Percentiles rank a stretch among this genome's conserved stretches.
Evolutionary conservation across 192 early-diverging fungal genomes (phyloP).

Genomic region (Coemansia sp.): DNA sequence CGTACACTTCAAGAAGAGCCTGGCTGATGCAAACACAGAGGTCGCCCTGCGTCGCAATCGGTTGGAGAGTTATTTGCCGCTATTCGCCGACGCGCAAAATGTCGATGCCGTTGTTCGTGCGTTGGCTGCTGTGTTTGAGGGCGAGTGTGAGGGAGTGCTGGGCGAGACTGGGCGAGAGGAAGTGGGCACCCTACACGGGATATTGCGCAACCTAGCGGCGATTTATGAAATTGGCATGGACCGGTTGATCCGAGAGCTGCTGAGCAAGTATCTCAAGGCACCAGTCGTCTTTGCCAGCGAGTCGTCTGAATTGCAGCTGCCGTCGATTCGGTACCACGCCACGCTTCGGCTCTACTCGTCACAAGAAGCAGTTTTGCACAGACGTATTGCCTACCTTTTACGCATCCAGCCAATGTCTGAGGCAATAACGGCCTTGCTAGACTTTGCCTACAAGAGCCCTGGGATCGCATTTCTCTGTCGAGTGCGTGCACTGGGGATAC

Average conservation of each 20-base stretch:
- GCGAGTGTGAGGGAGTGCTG: conserved; percentile 11
- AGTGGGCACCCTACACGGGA: conserved; percentile 19
- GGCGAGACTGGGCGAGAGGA: background rate
- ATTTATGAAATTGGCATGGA: conserved; percentile 40
- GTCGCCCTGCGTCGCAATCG: conserved; percentile 25
- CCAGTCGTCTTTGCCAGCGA: conserved; percentile 16
- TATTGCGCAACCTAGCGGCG: conserved; percentile 33
- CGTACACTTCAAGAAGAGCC: conserved; percentile 37
- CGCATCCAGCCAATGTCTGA: conserved; percentile 35
- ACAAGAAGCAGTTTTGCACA: conserved; percentile 49
- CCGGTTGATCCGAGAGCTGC: conserved; percentile 29
- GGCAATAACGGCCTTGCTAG: conserved; percentile 48
- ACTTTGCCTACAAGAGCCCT: conserved; percentile 54
- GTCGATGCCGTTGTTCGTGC: conserved; percentile 17
- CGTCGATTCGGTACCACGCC: conserved; percentile 41
- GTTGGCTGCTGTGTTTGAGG: conserved; percentile 40
- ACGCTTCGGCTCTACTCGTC: conserved; percentile 30
- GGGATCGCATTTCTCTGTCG: conserved; percentile 59
- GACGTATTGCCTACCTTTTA: conserved; percentile 59
- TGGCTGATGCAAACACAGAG: conserved; percentile 33
- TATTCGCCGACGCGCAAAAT: conserved; percentile 26
- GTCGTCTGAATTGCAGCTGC: conserved; percentile 25
- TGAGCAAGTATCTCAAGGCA: conserved; percentile 31
- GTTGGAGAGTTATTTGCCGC: conserved; percentile 31
- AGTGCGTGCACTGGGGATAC: conserved; percentile 61